Percentiles rank a stretch among this genome's conserved stretches.
phyloP scores from a whole-genome alignment of 2,329 filamentous ascomycete species.

The Exophiala bonariae region DNA sequence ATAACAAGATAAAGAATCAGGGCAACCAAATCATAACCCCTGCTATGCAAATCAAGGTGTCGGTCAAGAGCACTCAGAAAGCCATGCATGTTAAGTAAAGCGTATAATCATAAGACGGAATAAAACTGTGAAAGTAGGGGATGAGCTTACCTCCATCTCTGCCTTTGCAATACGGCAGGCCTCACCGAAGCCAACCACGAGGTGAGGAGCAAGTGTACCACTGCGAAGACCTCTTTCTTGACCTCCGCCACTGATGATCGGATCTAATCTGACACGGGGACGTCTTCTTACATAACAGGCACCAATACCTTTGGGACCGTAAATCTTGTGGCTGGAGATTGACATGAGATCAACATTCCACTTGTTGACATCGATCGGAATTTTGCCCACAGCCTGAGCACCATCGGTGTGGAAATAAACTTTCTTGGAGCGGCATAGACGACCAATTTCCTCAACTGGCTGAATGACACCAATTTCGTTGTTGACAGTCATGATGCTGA shows the following conservation, averaged over 20 bases:
- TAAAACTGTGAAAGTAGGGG: slow-evolving; percentile 21
- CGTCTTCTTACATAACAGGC: slow-evolving; percentile 93
- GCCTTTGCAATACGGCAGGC: slow-evolving; percentile 88
- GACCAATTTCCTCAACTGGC: slow-evolving; percentile 88
- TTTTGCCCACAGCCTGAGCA: slow-evolving; percentile 98
- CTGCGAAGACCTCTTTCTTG: slow-evolving; percentile 94
- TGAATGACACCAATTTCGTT: slow-evolving; percentile 99
- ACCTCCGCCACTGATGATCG: slow-evolving; percentile 92
- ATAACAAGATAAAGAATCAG: background rate
- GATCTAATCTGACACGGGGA: slow-evolving; percentile 89
- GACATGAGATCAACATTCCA: slow-evolving; percentile 99
- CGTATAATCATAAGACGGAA: slow-evolving; percentile 69
- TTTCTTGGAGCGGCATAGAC: slow-evolving; percentile 86
- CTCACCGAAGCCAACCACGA: slow-evolving; percentile 92
- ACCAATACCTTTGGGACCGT: slow-evolving; percentile 94
- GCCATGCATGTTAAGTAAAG: slow-evolving; percentile 79
- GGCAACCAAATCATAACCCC: slow-evolving; percentile 57
- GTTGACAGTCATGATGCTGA: slow-evolving; percentile 98
- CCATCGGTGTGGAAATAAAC: slow-evolving; percentile 98
- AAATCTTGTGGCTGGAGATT: slow-evolving; percentile 97
- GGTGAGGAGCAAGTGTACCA: slow-evolving; percentile 84
- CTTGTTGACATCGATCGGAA: slow-evolving; percentile 91
- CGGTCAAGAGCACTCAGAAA: slow-evolving; percentile 68
- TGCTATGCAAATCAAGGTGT: slow-evolving; percentile 65
- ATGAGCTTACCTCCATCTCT: slow-evolving; percentile 77